Percentiles rank a stretch among this genome's conserved stretches.
phyloP scores from a whole-genome alignment of 805 yeast species.

The Cyberlindnera mycetangii region DNA sequence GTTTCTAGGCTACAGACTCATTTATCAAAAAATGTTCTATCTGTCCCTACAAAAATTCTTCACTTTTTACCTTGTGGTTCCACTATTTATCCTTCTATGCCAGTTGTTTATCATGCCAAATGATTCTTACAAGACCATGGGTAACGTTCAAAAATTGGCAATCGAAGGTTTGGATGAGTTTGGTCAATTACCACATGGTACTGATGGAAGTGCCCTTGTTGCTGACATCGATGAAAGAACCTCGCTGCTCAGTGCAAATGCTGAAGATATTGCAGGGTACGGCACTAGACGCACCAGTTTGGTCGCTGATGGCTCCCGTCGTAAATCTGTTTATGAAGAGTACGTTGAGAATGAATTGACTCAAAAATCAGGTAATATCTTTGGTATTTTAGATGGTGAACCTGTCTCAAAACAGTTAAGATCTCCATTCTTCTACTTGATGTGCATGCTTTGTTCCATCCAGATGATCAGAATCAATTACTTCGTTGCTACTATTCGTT shows the following conservation, averaged over 20 bases:
- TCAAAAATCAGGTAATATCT: slow-evolving; percentile 52
- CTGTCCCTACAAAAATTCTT: slow-evolving; percentile 60
- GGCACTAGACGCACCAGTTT: slow-evolving; percentile 16
- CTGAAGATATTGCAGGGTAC: slow-evolving; percentile 9
- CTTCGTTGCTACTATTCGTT: slow-evolving; percentile 83
- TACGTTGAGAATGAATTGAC: slow-evolving; percentile 57
- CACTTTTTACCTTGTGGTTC: slow-evolving; percentile 64
- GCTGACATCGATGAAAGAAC: slow-evolving; percentile 41
- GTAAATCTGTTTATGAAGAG: slow-evolving; percentile 63
- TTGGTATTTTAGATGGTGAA: slow-evolving; percentile 75
- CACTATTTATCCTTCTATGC: slow-evolving; percentile 69
- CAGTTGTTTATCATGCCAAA: slow-evolving; percentile 80
- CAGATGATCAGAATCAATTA: slow-evolving; percentile 92
- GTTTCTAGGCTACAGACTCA: slow-evolving; percentile 67
- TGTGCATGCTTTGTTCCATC: slow-evolving; percentile 76
- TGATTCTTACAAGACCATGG: slow-evolving; percentile 69
- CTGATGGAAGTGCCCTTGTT: slow-evolving; percentile 41
- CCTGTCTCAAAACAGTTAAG: slow-evolving; percentile 46
- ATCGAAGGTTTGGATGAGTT: slow-evolving; percentile 74
- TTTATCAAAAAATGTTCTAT: slow-evolving; percentile 42
- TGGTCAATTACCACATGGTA: slow-evolving; percentile 45
- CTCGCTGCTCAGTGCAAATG: slow-evolving; percentile 27
- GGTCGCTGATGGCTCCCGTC: slow-evolving; percentile 27
- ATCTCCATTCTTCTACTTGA: slow-evolving; percentile 69
- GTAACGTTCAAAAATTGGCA: slow-evolving; percentile 61